These are phyloP conservation scores for Babesia bovis DNA, from an alignment of 169 alveolate genomes.

Conservation along the genomic window DNA sequence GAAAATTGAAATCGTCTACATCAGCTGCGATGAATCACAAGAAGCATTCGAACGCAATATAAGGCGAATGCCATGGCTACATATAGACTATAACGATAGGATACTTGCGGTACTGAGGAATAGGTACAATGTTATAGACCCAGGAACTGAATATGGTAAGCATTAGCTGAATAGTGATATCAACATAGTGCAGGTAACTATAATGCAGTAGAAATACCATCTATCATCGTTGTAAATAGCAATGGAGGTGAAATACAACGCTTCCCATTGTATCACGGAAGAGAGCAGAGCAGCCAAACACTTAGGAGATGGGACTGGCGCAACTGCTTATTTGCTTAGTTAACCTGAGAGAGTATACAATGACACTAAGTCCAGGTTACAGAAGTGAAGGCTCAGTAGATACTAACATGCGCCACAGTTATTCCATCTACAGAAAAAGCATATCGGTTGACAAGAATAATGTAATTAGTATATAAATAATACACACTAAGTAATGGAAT, in stretches of 20 bases:
- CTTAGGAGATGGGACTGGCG: constrained; percentile 46
- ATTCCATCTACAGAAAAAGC: too few relatives aligned
- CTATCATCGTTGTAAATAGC: constrained; percentile 17
- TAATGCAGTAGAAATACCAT: constrained; percentile 29
- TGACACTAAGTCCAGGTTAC: too few relatives aligned
- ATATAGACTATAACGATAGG: constrained; percentile 8
- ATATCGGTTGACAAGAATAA: too few relatives aligned
- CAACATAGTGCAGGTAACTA: constrained; percentile 6
- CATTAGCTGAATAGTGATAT: not conserved
- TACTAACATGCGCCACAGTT: too few relatives aligned
- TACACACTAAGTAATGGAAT: too few relatives aligned
- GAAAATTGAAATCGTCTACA: constrained; percentile 30
- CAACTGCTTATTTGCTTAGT: constrained; percentile 10
- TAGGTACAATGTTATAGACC: constrained; percentile 23
- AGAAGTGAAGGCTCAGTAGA: too few relatives aligned
- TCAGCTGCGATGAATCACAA: constrained; percentile 29
- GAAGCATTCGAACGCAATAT: constrained; percentile 20
- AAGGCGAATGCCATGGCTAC: constrained; percentile 38
- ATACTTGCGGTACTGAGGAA: constrained; percentile 10
- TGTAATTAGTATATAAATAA: too few relatives aligned
- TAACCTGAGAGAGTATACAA: too few relatives aligned
- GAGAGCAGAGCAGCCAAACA: constrained; percentile 25
- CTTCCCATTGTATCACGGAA: constrained; percentile 33
- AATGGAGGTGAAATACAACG: constrained; percentile 21
- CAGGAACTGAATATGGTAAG: constrained; percentile 14